Base-by-base conservation (phyloP, 2,329 filamentous ascomycete species). In the Clonostachys chloroleuca region DNA sequence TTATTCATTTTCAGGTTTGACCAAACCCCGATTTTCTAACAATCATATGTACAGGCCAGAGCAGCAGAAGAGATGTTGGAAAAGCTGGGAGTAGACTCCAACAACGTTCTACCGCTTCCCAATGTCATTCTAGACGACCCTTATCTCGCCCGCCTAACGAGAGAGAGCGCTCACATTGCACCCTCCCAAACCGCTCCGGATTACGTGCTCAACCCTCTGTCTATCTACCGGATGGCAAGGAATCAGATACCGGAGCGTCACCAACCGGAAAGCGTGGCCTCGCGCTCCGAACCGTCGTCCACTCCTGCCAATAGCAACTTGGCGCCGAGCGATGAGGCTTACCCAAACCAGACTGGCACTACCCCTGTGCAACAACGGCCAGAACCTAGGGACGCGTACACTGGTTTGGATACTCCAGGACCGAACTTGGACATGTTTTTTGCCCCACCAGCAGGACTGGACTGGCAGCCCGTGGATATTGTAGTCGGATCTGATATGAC, bases 51-150 rank as follows among this genome's bases (percentile, higher is more conserved):
- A 13, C 35, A 52, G 51, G 44, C 45, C n/a, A 40, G 39, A 5
- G 49, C 47, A 20, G 49, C 51, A 6, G 49, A 51, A 37, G 46
- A 30, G 24, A 51, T 53, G 41, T 44, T 53, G 13, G 45, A 48
- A 39, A 53, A 50, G 41, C 35, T 53, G 9, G 49, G 51, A 3
- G 49, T 53, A 16, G n/a, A 40, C 33, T 37, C 43, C 33, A 45
- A 45, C 43, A 45, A 40, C 43, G 20, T 45, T 17, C 47, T 49
- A 2, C 51, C 51, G 13, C 44, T 52, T 8, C 51, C 51, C 6
- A 47, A 51, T 10, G 42, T 52, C 34, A 51, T 52, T 34, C 40
- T 49, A 20, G 14, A 44, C 45, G 44, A 42, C 36, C 34, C 41
- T 42, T 40, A 45, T 40, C 24, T 40, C 30, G 40, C 33, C 33